Base-by-base conservation (phyloP, 2,329 filamentous ascomycete genomes). In the Teratosphaeria nubilosa region DNA sequence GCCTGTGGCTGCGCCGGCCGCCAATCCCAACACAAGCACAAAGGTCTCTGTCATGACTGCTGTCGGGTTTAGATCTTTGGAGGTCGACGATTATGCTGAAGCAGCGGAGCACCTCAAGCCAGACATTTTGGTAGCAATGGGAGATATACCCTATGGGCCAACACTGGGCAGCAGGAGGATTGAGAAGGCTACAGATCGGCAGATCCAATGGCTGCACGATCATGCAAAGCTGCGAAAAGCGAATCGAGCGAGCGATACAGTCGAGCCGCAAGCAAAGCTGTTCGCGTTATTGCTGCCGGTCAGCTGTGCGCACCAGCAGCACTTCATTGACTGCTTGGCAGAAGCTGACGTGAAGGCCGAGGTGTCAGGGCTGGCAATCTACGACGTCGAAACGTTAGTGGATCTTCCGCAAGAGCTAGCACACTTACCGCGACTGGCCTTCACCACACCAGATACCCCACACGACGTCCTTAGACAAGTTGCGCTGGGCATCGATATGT, bases 101-200 rank as follows among this genome's bases (percentile, higher is more conserved):
- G 84, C 85, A 20, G 78, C 87, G 1, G 74, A 80, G 59, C 79
- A 76, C n/a, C 74, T 96, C 37, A 78, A 80, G 55, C 90, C 92
- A 0, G 92, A 99, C 69, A 86, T 97, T 56, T 83, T 86, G 37
- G 80, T 97, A 25, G 85, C 85, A 0, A 74, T 95, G 55, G 88
- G 87, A 5, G 94, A 99, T 72, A 72, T 86, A 24, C 80, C 91
- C 10, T 78, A 81, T 32, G 81, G 82, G 64, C 76, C 75, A 57
- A 62, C 66, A 16, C 57, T 70, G 55, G 65, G 68, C 27, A 66
- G 63, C 30, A 96, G 95, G 74, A 82, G 91, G 52, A 82, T 87
- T 53, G 79, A 84, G 37, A 91, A 89, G 68, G 96, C 96, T 85
- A 86, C 85, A 25, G 90, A 94, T 68, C 81, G 92, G 58, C 96